Evolutionary conservation across 1,284 basidiomycete genomes (phyloP), one percentile per base, ranked within the genome.

Genomic region (Flammula alnicola): DNA sequence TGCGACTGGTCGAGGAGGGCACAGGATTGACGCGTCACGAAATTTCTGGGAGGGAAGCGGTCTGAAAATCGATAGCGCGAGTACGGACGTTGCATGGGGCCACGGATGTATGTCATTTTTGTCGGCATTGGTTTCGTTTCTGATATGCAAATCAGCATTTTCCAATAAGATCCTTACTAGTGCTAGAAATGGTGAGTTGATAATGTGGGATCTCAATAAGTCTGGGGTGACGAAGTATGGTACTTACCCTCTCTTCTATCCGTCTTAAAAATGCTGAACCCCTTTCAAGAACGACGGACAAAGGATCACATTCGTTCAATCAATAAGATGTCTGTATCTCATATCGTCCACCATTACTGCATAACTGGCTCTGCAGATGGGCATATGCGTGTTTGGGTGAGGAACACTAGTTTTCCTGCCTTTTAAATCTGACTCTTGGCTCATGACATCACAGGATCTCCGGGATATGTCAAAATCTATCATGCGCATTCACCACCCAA

Each of bases 331-430:
- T 79, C 80, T 30, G 84, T 83, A 44, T 89, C 80, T 2, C 75
- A 74, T 17, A 73, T 78, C 29, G 79, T 83, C 33, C 82, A 76
- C 47, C 74, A 88, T 58, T 86, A 91, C 52, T 86, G 89, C 45
- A 77, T 93, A 54, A 92, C 90, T 3, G 91, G 87, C 12, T 91
- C 91, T 16, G 85, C 88, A 1, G 92, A 95, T 59, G 91, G 91
- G 0, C 83, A 89, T 62, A 74, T 92, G 57, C 84, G 88, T 46
- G 78, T 93, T 43, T 94, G 91, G 91, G 91, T 92, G 60, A 53
- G 80, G 66, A 11, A 29, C 26, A 38, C 2, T 10, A 20, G 4
- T 37, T 54, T 33, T 31, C n/a, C 16, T 26, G 16, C 32, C 26
- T 47, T 12, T 16, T 36, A 8, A 11, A 26, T 9, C 31, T 44